A percentile compares a stretch with the other conserved stretches of the same genome.
Conservation (phyloP, 169 alveolate genomes). For the Plasmodium sp. region DNA sequence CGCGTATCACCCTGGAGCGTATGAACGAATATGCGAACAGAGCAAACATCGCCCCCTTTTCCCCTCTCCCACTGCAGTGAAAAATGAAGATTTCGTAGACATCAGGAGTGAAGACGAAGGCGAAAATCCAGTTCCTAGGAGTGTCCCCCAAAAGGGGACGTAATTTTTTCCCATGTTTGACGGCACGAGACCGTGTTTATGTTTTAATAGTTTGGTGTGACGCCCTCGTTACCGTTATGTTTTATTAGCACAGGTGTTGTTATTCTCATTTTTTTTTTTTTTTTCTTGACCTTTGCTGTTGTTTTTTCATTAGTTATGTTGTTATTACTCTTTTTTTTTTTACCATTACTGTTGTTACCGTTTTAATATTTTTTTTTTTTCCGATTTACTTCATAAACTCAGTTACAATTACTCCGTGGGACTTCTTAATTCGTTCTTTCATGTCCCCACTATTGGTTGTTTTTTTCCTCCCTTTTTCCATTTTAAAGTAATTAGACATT, state of each 20-base stretch:
- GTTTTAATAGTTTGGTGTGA: neutral
- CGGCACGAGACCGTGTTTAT: neutral
- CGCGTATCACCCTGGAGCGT: neutral
- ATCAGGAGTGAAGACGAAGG: conserved; percentile 68
- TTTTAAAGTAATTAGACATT: neutral
- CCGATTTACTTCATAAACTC: neutral
- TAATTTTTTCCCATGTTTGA: neutral
- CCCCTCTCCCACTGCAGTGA: conserved; percentile 11
- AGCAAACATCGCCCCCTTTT: neutral
- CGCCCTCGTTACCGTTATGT: neutral
- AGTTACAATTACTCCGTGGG: neutral
- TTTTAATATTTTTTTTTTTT: neutral
- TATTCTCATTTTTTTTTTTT: neutral
- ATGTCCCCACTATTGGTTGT: neutral
- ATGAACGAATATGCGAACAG: neutral
- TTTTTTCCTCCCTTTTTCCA: neutral
- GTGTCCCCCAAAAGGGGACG: neutral
- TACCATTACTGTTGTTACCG: neutral
- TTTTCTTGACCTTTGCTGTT: neutral
- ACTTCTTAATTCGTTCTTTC: neutral
- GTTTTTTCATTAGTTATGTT: neutral
- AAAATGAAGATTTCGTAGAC: conserved; percentile 28
- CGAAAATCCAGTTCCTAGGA: neutral
- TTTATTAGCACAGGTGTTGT: neutral
- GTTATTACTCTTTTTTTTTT: no score